Conservation (phyloP, 441 rosid genomes). For the Manihot esculenta region DNA sequence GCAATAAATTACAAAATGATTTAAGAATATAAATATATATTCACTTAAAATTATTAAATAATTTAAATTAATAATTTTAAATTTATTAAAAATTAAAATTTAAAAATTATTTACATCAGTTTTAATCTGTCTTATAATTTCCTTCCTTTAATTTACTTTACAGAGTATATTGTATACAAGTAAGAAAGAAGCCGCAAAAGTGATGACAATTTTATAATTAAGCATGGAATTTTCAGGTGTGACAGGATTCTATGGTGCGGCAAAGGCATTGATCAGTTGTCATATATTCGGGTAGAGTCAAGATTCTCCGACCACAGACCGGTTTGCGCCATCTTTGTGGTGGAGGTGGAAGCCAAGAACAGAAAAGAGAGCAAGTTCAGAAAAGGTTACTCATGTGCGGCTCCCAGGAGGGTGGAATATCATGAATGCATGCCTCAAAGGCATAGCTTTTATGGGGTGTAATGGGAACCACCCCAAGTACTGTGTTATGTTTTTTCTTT, state of each 20-base stretch:
- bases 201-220: too few relatives aligned
- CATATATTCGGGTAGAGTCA: slow-evolving; percentile 75
- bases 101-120: too few relatives aligned
- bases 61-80: too few relatives aligned
- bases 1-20: too few relatives aligned
- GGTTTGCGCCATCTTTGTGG: slow-evolving; percentile 70
- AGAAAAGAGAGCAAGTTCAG: slow-evolving; percentile 44
- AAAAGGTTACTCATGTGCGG: slow-evolving; percentile 67
- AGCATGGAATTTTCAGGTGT: slow-evolving; percentile 53
- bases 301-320: slow-evolving; percentile 94
- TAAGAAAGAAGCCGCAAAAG: too few relatives aligned
- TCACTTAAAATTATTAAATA: too few relatives aligned
- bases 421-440: slow-evolving; percentile 63
- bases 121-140: too few relatives aligned
- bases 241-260: slow-evolving; percentile 91
- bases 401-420: slow-evolving; percentile 41
- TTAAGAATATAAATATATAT: too few relatives aligned
- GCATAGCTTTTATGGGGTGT: slow-evolving; percentile 56
- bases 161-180: too few relatives aligned
- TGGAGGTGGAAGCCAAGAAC: slow-evolving; percentile 60
- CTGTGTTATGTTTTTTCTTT: too few relatives aligned
- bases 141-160: too few relatives aligned
- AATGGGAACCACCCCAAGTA: neutral
- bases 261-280: slow-evolving; percentile 67
- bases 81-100: too few relatives aligned